These are phyloP conservation scores for Chrysoporthe austroafricana DNA, from an alignment of 2,329 filamentous ascomycete genomes.

Conservation along the genomic window DNA sequence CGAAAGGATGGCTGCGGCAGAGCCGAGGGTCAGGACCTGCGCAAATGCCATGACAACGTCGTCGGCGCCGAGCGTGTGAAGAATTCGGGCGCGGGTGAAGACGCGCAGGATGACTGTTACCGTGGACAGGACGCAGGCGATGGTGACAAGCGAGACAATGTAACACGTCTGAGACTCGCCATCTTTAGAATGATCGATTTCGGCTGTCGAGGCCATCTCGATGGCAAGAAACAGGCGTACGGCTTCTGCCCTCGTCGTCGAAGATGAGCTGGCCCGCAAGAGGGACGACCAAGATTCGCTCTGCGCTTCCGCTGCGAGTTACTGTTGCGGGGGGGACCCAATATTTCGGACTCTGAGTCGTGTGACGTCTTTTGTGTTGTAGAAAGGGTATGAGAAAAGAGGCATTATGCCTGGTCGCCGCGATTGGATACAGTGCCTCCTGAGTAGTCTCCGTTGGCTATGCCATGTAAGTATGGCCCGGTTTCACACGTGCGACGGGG, in stretches of 20 bases:
- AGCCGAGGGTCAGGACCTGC: conserved; percentile 30
- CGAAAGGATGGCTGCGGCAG: conserved; percentile 34
- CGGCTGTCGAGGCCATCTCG: neutral
- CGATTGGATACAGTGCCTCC: no score
- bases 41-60: conserved; percentile 33
- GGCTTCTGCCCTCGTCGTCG: neutral
- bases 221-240: neutral
- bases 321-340: neutral
- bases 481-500: no score
- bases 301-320: neutral
- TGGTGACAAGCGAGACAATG: conserved; percentile 32
- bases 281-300: neutral
- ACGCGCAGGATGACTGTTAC: conserved; percentile 32
- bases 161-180: conserved; percentile 31
- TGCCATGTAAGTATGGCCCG: no score
- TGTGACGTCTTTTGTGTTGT: neutral
- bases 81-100: conserved; percentile 31
- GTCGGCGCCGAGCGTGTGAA: conserved; percentile 33
- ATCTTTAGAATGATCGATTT: conserved; percentile 32
- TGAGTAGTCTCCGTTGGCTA: no score
- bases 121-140: conserved; percentile 32
- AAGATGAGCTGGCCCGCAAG: neutral
- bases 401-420: no score
- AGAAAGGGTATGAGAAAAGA: neutral
- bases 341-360: neutral